These are phyloP conservation scores for Limtongozyma cylindracea DNA, from an alignment of 805 yeast genomes.

Conservation along the genomic window DNA sequence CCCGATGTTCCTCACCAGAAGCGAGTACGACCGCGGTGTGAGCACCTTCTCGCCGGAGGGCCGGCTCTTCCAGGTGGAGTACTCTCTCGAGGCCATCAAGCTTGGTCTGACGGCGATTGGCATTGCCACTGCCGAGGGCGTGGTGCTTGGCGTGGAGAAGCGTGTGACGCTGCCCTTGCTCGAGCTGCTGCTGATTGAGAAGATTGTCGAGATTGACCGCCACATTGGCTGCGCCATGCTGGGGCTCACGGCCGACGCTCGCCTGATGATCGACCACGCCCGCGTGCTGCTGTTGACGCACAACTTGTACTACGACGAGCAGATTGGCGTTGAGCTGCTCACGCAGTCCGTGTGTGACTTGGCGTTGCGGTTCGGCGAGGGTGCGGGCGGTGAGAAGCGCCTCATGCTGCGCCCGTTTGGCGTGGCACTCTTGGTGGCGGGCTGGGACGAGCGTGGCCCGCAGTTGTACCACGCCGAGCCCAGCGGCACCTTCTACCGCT, in stretches of 20 bases:
- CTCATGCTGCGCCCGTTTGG: slow-evolving; percentile 98
- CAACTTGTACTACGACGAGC: slow-evolving; percentile 74
- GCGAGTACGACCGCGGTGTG: slow-evolving; percentile 98
- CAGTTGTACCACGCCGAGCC: slow-evolving; percentile 98
- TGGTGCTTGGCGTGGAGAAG: slow-evolving; percentile 88
- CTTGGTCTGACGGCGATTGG: slow-evolving; percentile 98
- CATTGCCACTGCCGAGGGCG: slow-evolving; percentile 85
- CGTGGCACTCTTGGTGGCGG: slow-evolving; percentile 90
- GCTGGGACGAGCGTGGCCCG: slow-evolving; percentile 87
- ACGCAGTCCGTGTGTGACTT: slow-evolving; percentile 95
- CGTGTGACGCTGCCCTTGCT: slow-evolving; percentile 81
- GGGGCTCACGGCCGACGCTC: slow-evolving; percentile 95
- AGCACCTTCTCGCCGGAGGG: slow-evolving; percentile 98
- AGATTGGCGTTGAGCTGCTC: slow-evolving; percentile 73
- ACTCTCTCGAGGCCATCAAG: slow-evolving; percentile 91
- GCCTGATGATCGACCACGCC: slow-evolving; percentile 97
- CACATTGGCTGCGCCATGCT: slow-evolving; percentile 98
- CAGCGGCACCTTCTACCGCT: slow-evolving; percentile 90
- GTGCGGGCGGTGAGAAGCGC: slow-evolving; percentile 87
- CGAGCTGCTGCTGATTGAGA: slow-evolving; percentile 85
- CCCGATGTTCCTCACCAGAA: slow-evolving; percentile 88
- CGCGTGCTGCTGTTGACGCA: slow-evolving; percentile 77
- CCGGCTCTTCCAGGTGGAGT: slow-evolving; percentile 91
- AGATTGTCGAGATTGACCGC: slow-evolving; percentile 78
- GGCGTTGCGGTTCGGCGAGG: slow-evolving; percentile 92